phyloP scores from a whole-genome alignment of 2,329 filamentous ascomycete genomes.

The Dothideomycetes sp. region DNA sequence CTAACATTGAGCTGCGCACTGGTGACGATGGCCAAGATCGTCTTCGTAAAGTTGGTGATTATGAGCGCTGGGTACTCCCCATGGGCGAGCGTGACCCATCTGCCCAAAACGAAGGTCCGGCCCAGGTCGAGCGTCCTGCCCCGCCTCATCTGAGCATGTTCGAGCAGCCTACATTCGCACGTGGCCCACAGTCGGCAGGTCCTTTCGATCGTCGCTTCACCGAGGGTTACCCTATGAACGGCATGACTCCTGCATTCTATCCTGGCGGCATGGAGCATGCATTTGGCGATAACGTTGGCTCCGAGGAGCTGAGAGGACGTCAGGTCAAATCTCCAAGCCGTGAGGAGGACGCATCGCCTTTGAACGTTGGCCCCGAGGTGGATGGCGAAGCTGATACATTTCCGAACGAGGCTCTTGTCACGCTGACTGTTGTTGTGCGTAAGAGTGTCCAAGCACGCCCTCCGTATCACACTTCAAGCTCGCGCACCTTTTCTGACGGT shows the following conservation, averaged over 20 bases:
- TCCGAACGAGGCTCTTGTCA: conserved; percentile 41
- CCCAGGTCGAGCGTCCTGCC: conserved; percentile 30
- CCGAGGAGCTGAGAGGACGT: conserved; percentile 11
- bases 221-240: conserved; percentile 10
- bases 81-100: conserved; percentile 59
- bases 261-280: conserved; percentile 8
- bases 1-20: conserved; percentile 60
- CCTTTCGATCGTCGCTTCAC: conserved; percentile 16
- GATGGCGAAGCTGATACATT: conserved; percentile 33
- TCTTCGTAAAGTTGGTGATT: conserved; percentile 62
- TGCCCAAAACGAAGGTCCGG: conserved; percentile 64
- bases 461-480: conserved; percentile 29
- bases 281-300: conserved; percentile 7
- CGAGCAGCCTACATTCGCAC: conserved; percentile 18
- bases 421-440: conserved; percentile 42
- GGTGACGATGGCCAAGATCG: conserved; percentile 71
- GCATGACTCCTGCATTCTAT: conserved; percentile 8
- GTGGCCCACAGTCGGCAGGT: conserved; percentile 14
- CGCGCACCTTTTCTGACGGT: conserved; percentile 44
- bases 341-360: conserved; percentile 15
- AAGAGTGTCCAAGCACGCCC: conserved; percentile 15
- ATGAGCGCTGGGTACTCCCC: conserved; percentile 69
- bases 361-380: conserved; percentile 10
- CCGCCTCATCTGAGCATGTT: conserved; percentile 26
- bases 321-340: conserved; percentile 18